A percentile compares a stretch with the other conserved stretches of the same genome.
These are phyloP conservation scores for Leptographium lundbergii DNA, from an alignment of 2,329 filamentous ascomycete species.

Conservation along the genomic window DNA sequence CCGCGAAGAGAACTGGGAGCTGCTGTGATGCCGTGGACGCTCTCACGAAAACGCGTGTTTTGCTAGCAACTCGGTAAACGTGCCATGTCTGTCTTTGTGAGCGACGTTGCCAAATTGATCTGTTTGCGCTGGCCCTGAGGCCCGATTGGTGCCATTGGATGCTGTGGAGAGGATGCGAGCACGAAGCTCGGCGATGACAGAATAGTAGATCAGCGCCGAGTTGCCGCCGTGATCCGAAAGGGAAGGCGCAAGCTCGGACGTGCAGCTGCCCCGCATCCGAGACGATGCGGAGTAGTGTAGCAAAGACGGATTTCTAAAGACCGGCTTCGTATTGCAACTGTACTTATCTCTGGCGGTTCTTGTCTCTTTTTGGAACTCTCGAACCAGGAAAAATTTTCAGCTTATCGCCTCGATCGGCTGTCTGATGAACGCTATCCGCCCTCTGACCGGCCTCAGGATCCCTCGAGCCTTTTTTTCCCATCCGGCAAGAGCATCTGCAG, in stretches of 20 bases:
- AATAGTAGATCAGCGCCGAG: neutral
- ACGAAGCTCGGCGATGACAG: too few relatives aligned
- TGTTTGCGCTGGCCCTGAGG: neutral
- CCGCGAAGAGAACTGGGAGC: neutral
- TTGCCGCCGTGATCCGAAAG: neutral
- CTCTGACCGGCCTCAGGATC: neutral
- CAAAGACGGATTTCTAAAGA: too few relatives aligned
- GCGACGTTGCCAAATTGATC: neutral
- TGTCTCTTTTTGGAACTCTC: neutral
- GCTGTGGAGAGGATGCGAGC: too few relatives aligned
- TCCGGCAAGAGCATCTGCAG: too few relatives aligned
- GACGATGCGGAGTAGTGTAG: neutral
- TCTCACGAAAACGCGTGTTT: too few relatives aligned
- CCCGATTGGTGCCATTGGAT: neutral
- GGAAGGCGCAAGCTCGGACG: neutral
- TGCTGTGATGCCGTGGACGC: neutral
- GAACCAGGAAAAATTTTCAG: neutral
- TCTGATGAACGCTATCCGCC: neutral
- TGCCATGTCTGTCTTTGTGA: neutral
- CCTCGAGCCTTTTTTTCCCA: neutral
- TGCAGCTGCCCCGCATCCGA: neutral
- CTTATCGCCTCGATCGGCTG: neutral
- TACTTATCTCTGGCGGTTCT: neutral
- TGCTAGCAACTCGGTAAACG: too few relatives aligned
- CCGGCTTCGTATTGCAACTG: neutral